Evolutionary conservation across 2,329 filamentous ascomycete genomes (phyloP), one percentile per base, ranked within the genome.

Genomic region (Dactylellina haptotyla): DNA sequence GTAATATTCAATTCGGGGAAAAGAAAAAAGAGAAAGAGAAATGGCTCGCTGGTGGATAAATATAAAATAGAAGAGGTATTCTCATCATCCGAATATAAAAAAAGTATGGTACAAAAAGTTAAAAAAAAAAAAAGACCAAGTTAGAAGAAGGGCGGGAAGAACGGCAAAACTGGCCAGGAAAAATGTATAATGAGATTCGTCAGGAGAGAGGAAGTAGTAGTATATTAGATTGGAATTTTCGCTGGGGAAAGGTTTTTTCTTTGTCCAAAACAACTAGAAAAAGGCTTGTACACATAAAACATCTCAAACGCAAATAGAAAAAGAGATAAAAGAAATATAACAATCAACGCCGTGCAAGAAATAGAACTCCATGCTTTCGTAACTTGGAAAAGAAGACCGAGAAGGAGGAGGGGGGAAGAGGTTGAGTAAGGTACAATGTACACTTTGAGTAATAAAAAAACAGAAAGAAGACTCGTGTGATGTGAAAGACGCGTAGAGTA

Each of bases 361-460:
- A 53, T 53, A 34, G 28, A 51, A 46, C 59, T 39, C 59, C 48
- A 64, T 54, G 59, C 48, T 64, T 64, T 64, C 59, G 32, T 54
- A 46, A 25, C 48, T 41, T 26, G 32, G 34, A 30, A 30, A 30
- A 4, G 14, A 39, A 8, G 8, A 43, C 9, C n/a, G n/a, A 8
- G 46, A 51, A 16, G 10, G 6, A 4, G 12, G 25, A 20, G 5
- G 14, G 46, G n/a, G 25, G n/a, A n/a, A n/a, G 46, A 51, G 3
- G 9, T 14, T 14, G n/a, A 18, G n/a, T 4, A 56, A 39, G 28
- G 14, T n/a, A 18, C 32, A 64, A 54, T 64, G 48, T 64, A 64
- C 59, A 64, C 12, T 41, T 46, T 58, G 63, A 50, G 39, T 18
- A 16, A 25, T 23, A 39, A 30, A 18, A 10, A 41, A 26, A 41